Base-by-base conservation (phyloP, 768 basidiomycete genomes). In the Mycena leptocephala region DNA sequence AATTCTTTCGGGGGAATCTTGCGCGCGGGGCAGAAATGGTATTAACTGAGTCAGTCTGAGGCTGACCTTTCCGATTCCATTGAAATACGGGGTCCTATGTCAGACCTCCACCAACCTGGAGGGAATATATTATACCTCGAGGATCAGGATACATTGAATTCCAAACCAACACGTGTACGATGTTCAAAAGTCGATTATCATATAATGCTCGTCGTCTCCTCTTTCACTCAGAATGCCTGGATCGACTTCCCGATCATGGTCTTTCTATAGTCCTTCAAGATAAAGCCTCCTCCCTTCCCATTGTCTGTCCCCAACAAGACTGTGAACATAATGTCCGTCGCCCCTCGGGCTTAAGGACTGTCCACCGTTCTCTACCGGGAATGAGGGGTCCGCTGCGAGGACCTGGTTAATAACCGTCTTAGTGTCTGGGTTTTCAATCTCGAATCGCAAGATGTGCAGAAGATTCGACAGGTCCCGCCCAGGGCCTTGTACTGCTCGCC, bases 291-390 rank as follows among this genome's bases (percentile, higher is more conserved):
- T 48, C 68, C 68, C 32, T 20, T 10, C 22, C 68, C 68, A 48
- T 70, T 70, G 9, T 59, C 41, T 10, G 68, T 70, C 16, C 68
- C 68, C 8, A 70, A 11, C 56, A 70, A 24, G 6, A 58, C 68
- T 14, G 22, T 59, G 56, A 70, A 70, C 43, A 61, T 59, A 26
- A 58, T 18, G 5, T 41, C 68, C 4, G 18, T 28, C 32, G 68
- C 24, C 8, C 30, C 39, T 6, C 26, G 2, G 24, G 53, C 0
- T 18, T 33, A 4, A 46, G 22, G 18, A 69, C 68, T 3, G 53
- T 69, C 68, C 68, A 69, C 11, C 55, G 2, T 14, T 26, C n/a
- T 48, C 26, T 24, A 30, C 43, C 3, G 46, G 43, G 18, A 32
- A n/a, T n/a, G n/a, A n/a, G n/a, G n/a, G 26, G 24, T 14, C 1